Conservation (phyloP, 2,329 filamentous ascomycete species). For the Penicillium sp. region DNA sequence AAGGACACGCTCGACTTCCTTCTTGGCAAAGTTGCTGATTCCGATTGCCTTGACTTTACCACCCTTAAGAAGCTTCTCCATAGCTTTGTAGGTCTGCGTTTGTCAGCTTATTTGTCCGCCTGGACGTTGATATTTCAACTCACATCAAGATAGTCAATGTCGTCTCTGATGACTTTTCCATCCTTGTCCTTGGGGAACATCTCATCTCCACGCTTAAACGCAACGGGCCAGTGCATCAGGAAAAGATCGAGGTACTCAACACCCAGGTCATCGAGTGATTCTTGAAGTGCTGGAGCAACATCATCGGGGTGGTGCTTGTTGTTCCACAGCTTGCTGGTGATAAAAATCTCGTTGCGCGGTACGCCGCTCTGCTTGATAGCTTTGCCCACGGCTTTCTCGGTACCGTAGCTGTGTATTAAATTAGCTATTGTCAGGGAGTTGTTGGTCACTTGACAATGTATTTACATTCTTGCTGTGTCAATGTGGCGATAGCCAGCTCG, state of each 20-base stretch:
- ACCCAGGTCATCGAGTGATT: slow-evolving; percentile 61
- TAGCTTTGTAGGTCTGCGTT: slow-evolving; percentile 45
- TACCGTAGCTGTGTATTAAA: slow-evolving; percentile 52
- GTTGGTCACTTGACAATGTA: not conserved
- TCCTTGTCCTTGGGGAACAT: slow-evolving; percentile 43
- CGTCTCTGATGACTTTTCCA: slow-evolving; percentile 40
- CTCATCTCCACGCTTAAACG: slow-evolving; percentile 43
- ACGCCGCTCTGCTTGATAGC: slow-evolving; percentile 64
- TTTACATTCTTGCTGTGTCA: slow-evolving; percentile 49
- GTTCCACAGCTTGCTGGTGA: slow-evolving; percentile 67
- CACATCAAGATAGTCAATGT: slow-evolving; percentile 45
- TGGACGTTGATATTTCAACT: not conserved
- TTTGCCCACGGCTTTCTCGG: slow-evolving; percentile 63
- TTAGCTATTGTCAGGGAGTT: not conserved
- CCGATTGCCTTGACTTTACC: slow-evolving; percentile 48
- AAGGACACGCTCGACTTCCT: slow-evolving; percentile 44
- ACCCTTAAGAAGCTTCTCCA: slow-evolving; percentile 35
- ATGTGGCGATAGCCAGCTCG: slow-evolving; percentile 54
- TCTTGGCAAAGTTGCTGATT: slow-evolving; percentile 48
- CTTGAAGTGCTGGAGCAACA: slow-evolving; percentile 60
- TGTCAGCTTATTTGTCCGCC: not conserved
- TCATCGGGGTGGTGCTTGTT: slow-evolving; percentile 60
- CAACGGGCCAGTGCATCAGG: slow-evolving; percentile 65
- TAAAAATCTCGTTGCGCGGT: slow-evolving; percentile 63
- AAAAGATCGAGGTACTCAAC: slow-evolving; percentile 68